Evolutionary conservation across 495 filamentous ascomycete genomes (phyloP).

Genomic region (Cudoniella acicularis): DNA sequence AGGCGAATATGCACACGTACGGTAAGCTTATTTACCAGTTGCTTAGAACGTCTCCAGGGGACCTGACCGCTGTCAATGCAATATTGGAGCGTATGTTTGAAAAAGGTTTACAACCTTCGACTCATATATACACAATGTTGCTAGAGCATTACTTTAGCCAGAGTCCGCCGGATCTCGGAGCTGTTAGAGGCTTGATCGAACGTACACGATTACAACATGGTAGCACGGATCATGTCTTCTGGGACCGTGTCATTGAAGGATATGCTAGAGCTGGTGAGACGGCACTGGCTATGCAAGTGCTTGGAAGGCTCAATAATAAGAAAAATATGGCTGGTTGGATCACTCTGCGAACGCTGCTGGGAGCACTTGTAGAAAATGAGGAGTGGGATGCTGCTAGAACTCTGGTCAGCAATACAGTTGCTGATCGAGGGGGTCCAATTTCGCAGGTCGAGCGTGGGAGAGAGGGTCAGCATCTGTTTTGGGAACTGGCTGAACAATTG

Average conservation of each 20-base stretch:
- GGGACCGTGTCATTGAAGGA: constrained; percentile 62
- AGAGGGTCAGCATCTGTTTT: constrained; percentile 21
- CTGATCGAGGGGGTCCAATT: constrained; percentile 13
- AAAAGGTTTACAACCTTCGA: constrained; percentile 44
- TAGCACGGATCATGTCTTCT: constrained; percentile 54
- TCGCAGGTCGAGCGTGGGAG: constrained; percentile 5
- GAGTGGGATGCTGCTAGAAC: constrained; percentile 32
- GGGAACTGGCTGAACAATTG: constrained; percentile 19
- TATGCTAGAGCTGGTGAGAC: constrained; percentile 50
- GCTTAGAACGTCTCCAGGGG: constrained; percentile 37
- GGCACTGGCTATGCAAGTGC: constrained; percentile 45
- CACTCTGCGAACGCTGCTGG: constrained; percentile 43
- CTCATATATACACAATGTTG: constrained; percentile 67
- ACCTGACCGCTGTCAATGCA: constrained; percentile 48
- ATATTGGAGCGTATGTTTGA: constrained; percentile 58
- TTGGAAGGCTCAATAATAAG: constrained; percentile 38
- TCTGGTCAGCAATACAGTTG: constrained; percentile 17
- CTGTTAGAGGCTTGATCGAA: constrained; percentile 51
- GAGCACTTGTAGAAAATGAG: constrained; percentile 38
- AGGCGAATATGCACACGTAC: constrained; percentile 54
- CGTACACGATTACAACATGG: constrained; percentile 36
- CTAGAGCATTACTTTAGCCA: constrained; percentile 61
- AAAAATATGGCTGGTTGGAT: constrained; percentile 40
- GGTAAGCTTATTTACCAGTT: constrained; percentile 60
- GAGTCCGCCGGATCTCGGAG: constrained; percentile 51